Evolutionary conservation across 768 basidiomycete genomes (phyloP).

Genomic region (Xerocomus brunneocitrinus): DNA sequence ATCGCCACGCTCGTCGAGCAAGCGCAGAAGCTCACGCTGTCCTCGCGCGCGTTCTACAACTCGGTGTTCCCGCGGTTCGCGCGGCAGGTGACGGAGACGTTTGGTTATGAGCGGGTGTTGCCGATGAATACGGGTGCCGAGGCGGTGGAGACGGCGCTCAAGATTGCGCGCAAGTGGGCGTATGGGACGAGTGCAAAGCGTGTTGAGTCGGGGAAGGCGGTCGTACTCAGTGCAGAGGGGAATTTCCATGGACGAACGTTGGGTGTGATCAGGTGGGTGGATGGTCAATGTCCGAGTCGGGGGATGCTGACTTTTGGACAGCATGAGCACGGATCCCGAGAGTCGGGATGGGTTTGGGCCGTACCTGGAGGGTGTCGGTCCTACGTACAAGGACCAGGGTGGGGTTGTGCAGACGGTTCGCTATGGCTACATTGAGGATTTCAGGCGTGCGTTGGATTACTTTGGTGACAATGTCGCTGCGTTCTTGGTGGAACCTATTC

Average conservation of each 20-base stretch:
- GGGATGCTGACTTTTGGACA: conserved; percentile 26
- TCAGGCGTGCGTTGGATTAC: conserved; percentile 75
- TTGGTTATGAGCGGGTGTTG: conserved; percentile 92
- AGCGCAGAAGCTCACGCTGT: conserved; percentile 85
- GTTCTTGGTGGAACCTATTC: conserved; percentile 96
- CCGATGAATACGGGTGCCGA: conserved; percentile 99
- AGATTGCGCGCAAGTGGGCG: conserved; percentile 96
- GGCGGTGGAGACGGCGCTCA: conserved; percentile 95
- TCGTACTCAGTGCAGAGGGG: conserved; percentile 78
- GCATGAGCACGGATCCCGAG: conserved; percentile 95
- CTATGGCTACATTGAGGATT: conserved; percentile 77
- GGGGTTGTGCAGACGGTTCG: conserved; percentile 59
- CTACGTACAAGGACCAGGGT: conserved; percentile 54
- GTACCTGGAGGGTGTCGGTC: conserved; percentile 81
- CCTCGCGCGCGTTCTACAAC: conserved; percentile 96
- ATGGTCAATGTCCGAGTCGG: not conserved
- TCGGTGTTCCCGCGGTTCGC: conserved; percentile 89
- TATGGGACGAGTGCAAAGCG: conserved; percentile 78
- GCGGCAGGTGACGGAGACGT: conserved; percentile 73
- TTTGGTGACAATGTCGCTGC: conserved; percentile 84
- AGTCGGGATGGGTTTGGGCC: conserved; percentile 87
- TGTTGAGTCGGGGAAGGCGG: conserved; percentile 56
- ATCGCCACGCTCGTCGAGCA: conserved; percentile 78
- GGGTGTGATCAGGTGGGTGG: conserved; percentile 70
- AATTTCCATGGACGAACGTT: conserved; percentile 97